These are phyloP conservation scores for Trichosporon inkin DNA, from an alignment of 1,284 basidiomycete species.

Conservation along the genomic window DNA sequence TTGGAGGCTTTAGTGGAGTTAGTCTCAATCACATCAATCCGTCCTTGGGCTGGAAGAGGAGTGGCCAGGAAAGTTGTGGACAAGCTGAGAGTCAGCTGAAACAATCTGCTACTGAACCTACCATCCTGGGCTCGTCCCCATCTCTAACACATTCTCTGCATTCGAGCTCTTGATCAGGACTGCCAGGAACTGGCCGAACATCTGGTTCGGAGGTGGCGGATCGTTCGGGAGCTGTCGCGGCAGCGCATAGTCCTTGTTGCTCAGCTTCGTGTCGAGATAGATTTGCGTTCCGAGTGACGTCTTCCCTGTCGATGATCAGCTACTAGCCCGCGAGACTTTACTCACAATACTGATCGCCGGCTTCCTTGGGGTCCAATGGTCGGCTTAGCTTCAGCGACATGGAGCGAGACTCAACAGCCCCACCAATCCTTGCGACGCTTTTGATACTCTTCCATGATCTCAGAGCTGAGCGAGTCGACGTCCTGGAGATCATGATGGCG, in stretches of 20 bases:
- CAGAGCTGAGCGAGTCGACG: neutral
- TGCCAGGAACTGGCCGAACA: conserved; percentile 37
- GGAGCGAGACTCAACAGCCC: neutral
- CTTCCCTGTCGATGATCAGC: neutral
- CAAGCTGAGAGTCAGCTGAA: conserved; percentile 23
- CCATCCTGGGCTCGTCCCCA: conserved; percentile 43
- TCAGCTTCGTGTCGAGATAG: neutral
- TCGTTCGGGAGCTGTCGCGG: neutral
- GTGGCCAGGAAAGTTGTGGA: conserved; percentile 40
- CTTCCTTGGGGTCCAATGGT: neutral
- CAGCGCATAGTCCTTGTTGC: neutral
- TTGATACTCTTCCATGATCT: too few species aligned
- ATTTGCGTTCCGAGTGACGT: neutral
- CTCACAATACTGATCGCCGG: neutral
- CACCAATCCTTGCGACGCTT: neutral
- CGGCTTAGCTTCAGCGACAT: neutral
- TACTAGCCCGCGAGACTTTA: neutral
- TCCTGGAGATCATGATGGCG: neutral
- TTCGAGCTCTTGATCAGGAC: conserved; percentile 33
- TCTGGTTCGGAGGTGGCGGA: neutral
- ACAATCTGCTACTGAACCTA: conserved; percentile 15
- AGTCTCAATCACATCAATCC: conserved; percentile 44
- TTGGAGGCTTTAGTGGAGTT: conserved; percentile 33
- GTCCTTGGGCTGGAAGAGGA: conserved; percentile 35
- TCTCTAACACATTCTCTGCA: conserved; percentile 40